phyloP scores from a whole-genome alignment of 148 eudicot genomes.

The Persicaria maculosa region DNA sequence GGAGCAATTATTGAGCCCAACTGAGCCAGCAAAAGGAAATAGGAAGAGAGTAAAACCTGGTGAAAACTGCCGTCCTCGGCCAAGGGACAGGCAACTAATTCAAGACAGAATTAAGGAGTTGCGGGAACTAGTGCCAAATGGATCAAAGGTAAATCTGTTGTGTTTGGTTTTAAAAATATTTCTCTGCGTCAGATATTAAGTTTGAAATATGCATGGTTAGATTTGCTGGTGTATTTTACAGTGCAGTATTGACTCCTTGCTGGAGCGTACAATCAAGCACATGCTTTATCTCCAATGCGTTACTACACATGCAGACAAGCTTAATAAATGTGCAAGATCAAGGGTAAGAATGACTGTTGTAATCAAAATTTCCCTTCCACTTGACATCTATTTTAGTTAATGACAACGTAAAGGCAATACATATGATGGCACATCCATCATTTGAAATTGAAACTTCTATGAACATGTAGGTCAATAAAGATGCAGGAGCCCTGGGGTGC shows the following conservation, averaged over 20 bases:
- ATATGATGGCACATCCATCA: no score
- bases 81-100: conserved; percentile 90
- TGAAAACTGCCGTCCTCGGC: conserved; percentile 77
- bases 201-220: conserved; percentile 16
- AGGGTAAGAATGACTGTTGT: conserved; percentile 35
- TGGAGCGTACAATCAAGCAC: conserved; percentile 88
- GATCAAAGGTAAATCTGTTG: conserved; percentile 55
- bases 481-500: conserved; percentile 18
- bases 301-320: conserved; percentile 69
- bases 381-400: neutral
- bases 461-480: conserved; percentile 27
- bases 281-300: conserved; percentile 72
- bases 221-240: conserved; percentile 25
- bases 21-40: conserved; percentile 25
- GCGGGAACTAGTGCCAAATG: conserved; percentile 79
- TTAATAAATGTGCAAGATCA: conserved; percentile 39
- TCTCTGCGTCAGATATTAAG: neutral
- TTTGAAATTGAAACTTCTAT: neutral
- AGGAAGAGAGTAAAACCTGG: conserved; percentile 76
- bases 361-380: neutral
- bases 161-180: neutral
- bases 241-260: conserved; percentile 91
- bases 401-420: no score
- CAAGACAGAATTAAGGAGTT: conserved; percentile 91
- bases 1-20: conserved; percentile 38